These are phyloP conservation scores for Lachnellula subtilissima DNA, from an alignment of 2,329 filamentous ascomycete species.

Conservation along the genomic window DNA sequence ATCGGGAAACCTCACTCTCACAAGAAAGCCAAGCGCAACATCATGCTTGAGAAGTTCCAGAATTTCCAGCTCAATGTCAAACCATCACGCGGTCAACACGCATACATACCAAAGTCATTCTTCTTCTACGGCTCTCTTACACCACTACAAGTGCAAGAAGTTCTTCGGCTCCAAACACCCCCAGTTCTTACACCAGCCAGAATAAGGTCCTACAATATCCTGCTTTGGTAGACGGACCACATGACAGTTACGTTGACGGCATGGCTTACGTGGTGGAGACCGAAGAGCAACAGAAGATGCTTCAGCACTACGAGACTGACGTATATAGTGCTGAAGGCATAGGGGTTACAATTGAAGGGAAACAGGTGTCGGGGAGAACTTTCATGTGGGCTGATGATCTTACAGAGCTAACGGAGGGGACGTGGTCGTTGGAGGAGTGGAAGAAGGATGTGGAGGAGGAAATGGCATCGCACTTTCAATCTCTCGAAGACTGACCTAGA, in stretches of 20 bases:
- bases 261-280: constrained; percentile 7
- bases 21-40: constrained; percentile 10
- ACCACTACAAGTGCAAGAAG: constrained; percentile 14
- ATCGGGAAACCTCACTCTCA: constrained; percentile 3
- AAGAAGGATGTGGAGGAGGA: constrained; percentile 16
- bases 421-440: constrained; percentile 18
- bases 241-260: constrained; percentile 13
- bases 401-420: constrained; percentile 11
- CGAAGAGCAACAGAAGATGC: constrained; percentile 12
- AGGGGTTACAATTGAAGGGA: constrained; percentile 10
- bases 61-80: constrained; percentile 5
- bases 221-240: constrained; percentile 11
- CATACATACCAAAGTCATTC: constrained; percentile 12
- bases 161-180: constrained; percentile 14
- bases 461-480: constrained; percentile 18
- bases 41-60: constrained; percentile 16
- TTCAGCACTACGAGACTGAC: constrained; percentile 13
- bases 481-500: constrained; percentile 9
- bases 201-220: constrained; percentile 15
- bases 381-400: constrained; percentile 12
- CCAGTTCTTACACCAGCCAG: constrained; percentile 18
- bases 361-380: constrained; percentile 10
- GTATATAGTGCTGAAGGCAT: constrained; percentile 12
- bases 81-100: constrained; percentile 9
- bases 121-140: constrained; percentile 18